phyloP scores from a whole-genome alignment of 345 rosid genomes.

The Erucastrum elatum region DNA sequence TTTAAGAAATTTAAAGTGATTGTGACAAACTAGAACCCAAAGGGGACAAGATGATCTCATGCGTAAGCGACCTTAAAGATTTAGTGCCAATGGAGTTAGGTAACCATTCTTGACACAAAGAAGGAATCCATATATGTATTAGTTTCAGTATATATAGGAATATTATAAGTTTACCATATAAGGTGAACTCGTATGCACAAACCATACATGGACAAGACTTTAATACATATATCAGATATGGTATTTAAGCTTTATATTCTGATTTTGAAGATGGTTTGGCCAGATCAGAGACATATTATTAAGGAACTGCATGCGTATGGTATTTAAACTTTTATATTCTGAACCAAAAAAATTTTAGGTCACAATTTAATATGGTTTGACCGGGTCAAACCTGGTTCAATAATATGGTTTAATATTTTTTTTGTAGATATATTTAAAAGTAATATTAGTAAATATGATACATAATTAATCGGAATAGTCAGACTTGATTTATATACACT shows the following conservation, averaged over 20 bases:
- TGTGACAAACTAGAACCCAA: constrained; percentile 31
- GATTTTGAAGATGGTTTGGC: not conserved
- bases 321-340: no score
- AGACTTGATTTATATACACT: no score
- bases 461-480: no score
- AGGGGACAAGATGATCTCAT: constrained; percentile 39
- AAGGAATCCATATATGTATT: not conserved
- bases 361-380: no score
- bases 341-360: no score
- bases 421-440: no score
- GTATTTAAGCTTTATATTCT: not conserved
- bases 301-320: no score
- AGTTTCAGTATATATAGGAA: not conserved
- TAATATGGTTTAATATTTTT: no score
- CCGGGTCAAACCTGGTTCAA: no score
- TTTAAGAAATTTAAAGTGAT: constrained; percentile 5
- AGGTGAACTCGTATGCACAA: not conserved
- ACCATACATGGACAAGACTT: not conserved
- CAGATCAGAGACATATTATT: not conserved
- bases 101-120: constrained; percentile 10
- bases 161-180: not conserved
- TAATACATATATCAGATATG: not conserved
- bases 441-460: no score
- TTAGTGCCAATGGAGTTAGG: constrained; percentile 28
- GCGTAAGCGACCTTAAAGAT: constrained; percentile 21